Base-by-base conservation (phyloP, 768 basidiomycete species). In the Pulveroboletus sp. region DNA sequence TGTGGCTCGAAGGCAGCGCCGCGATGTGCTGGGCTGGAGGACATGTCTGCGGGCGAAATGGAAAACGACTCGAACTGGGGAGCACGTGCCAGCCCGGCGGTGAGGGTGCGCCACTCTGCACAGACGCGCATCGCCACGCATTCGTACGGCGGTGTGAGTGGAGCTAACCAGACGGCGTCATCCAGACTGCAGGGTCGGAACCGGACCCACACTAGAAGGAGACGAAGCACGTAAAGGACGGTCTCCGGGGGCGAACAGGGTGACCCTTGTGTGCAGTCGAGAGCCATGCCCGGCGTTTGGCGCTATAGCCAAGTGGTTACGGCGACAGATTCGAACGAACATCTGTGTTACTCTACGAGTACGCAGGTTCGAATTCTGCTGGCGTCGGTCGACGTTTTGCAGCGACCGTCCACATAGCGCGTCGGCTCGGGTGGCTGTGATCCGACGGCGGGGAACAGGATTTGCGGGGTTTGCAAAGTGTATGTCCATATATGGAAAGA, bases 281-380 rank as follows among this genome's bases (percentile, higher is more conserved):
- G 13, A 15, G 15, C 6, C 6, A 7, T 2, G 21, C 21, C 2
- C 21, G 21, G 14, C 17, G 6, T 18, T 8, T 6, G 70, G 67
- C 71, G 71, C 79, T 77, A 81, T 81, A 81, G 80, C 82, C 79
- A 80, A 82, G 80, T 82, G 81, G 81, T 83, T 83, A 83, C 79
- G 79, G 81, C 81, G 81, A 80, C 74, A 80, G 80, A 82, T 81
- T 82, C 74, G 79, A 79, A 80, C n/a, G 61, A 61, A 44, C 21
- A 68, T 81, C 78, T 80, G 77, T 81, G 77, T 81, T 81, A 73
- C 79, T 75, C 76, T 80, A 76, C 71, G 76, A 75, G 79, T 73
- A 79, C 80, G 80, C 75, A 81, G 77, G 80, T 81, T 80, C 79
- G 69, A 80, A 74, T 80, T 79, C 76, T 80, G 77, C 78, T 77